These are phyloP conservation scores for Suhomyces prunicola DNA, from an alignment of 805 yeast species.

Conservation along the genomic window DNA sequence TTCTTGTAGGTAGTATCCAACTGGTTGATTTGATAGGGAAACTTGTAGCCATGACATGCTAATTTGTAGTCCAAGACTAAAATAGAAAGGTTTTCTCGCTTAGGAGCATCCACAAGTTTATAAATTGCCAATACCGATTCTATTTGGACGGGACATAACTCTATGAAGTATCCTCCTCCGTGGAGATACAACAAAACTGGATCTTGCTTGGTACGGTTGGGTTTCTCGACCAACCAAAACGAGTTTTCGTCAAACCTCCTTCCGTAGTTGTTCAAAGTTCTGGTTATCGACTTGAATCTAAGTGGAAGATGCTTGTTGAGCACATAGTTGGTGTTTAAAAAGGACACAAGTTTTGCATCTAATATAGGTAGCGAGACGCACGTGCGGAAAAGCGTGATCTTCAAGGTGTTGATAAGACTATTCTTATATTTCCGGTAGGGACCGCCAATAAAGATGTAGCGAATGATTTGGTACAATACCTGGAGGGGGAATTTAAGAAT, in stretches of 20 bases:
- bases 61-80: constrained; percentile 25
- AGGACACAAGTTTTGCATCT: neutral
- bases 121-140: constrained; percentile 27
- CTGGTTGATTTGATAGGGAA: constrained; percentile 34
- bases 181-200: constrained; percentile 35
- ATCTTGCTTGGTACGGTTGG: constrained; percentile 20
- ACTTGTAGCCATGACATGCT: constrained; percentile 25
- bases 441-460: constrained; percentile 13
- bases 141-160: constrained; percentile 28
- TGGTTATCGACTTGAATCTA: neutral
- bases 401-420: constrained; percentile 10
- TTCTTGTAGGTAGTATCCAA: constrained; percentile 24
- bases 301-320: constrained; percentile 10
- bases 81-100: constrained; percentile 16
- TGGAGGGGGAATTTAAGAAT: constrained; percentile 15
- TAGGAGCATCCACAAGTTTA: constrained; percentile 23
- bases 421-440: constrained; percentile 13
- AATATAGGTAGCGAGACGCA: neutral
- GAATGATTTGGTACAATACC: constrained; percentile 10
- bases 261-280: constrained; percentile 30
- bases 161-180: constrained; percentile 40
- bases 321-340: constrained; percentile 9
- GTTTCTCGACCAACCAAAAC: constrained; percentile 33
- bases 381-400: constrained; percentile 10
- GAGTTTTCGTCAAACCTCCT: constrained; percentile 26